Conservation (phyloP, 306 rosid species). For the Vigna hirtella region DNA sequence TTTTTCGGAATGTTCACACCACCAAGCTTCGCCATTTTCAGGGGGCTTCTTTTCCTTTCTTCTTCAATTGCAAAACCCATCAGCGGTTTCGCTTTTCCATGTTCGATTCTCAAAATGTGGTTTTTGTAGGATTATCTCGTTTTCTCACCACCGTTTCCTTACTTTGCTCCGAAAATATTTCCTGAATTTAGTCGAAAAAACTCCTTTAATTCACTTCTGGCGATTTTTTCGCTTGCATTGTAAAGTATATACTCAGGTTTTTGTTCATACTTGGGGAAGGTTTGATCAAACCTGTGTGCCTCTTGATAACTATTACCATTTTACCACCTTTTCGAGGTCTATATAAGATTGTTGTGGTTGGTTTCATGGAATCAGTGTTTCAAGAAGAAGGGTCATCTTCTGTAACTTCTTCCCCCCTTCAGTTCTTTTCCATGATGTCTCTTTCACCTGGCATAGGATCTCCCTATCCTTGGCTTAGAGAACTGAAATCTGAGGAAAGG, state of each 20-base stretch:
- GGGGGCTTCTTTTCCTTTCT: conserved; percentile 48
- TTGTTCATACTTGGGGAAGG: too few relatives aligned
- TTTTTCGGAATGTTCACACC: conserved; percentile 28
- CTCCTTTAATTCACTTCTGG: neutral
- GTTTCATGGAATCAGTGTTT: conserved; percentile 62
- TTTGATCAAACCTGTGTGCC: conserved; percentile 28
- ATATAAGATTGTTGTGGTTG: conserved; percentile 39
- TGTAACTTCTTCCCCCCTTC: conserved; percentile 82
- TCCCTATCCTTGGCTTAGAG: conserved; percentile 80
- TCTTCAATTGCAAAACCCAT: conserved; percentile 62
- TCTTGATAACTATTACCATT: conserved; percentile 10
- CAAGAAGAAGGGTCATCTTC: conserved; percentile 93
- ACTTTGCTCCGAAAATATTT: conserved; percentile 11
- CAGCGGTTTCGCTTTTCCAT: conserved; percentile 43
- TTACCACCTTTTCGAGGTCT: conserved; percentile 7
- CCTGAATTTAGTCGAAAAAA: conserved; percentile 1
- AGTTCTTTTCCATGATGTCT: conserved; percentile 79
- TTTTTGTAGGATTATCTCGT: conserved; percentile 46
- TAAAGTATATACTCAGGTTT: neutral
- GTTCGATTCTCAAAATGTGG: conserved; percentile 29
- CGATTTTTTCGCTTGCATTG: conserved; percentile 22
- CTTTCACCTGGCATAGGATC: conserved; percentile 79
- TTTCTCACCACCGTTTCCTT: conserved; percentile 8
- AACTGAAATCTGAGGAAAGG: conserved; percentile 81
- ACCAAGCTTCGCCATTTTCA: conserved; percentile 48